phyloP scores from a whole-genome alignment of 257 asterid genomes.

The Fraxinus excelsior region DNA sequence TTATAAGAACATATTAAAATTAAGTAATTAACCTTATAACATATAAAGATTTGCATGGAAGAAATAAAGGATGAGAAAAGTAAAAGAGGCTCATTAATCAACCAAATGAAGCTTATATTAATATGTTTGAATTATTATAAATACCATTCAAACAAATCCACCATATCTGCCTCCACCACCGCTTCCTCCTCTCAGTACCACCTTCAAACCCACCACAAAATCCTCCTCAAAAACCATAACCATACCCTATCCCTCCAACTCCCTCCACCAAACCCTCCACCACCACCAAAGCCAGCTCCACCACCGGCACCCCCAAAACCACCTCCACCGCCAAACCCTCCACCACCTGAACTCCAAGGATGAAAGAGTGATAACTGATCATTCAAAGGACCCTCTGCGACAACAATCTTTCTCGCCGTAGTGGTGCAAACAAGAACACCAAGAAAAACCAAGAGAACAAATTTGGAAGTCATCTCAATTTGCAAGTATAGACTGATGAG shows the following conservation, averaged over 20 bases:
- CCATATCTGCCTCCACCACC: not conserved
- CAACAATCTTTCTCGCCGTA: conserved; percentile 18
- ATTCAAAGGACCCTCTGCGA: conserved; percentile 9
- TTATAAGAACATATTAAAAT: no score
- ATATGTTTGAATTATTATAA: not conserved
- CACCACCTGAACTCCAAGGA: not conserved
- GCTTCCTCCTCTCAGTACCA: not conserved
- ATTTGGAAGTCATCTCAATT: conserved; percentile 19
- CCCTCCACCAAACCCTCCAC: conserved; percentile 20
- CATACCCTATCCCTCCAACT: not conserved
- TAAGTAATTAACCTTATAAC: no score
- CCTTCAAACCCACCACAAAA: not conserved
- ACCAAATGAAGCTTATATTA: not conserved
- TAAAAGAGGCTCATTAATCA: not conserved
- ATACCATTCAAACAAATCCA: not conserved
- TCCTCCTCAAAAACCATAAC: not conserved
- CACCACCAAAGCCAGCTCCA: conserved; percentile 14
- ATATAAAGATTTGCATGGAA: no score
- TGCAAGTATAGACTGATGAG: not conserved
- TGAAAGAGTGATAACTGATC: conserved; percentile 23
- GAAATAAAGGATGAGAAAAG: no score
- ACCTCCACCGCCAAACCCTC: conserved; percentile 16
- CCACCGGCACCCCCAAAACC: conserved; percentile 10
- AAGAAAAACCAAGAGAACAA: conserved; percentile 17
- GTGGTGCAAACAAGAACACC: conserved; percentile 22